Percentiles rank a stretch among this genome's conserved stretches.
Conservation (phyloP, 2,329 filamentous ascomycete genomes). For the Paraphoma sp. region DNA sequence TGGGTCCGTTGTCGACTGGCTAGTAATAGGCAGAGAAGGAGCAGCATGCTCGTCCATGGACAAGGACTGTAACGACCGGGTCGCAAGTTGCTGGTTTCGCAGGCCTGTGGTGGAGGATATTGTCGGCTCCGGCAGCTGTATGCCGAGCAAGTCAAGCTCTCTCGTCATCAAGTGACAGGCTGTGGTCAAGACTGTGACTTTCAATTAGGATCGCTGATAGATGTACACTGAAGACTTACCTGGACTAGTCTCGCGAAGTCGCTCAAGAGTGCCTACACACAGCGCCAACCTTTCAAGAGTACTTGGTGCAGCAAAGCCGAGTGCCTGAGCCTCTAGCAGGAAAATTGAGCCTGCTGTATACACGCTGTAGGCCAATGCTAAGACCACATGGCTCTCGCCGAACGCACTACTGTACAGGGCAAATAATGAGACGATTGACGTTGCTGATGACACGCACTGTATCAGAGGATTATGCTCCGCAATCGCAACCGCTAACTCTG, state of each 20-base stretch:
- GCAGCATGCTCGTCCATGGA: not conserved
- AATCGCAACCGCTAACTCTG: constrained; percentile 1
- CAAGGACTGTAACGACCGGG: not conserved
- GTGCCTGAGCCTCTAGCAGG: constrained; percentile 13
- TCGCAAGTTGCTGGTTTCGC: not conserved
- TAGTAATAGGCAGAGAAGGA: not conserved
- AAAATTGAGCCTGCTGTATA: constrained; percentile 17
- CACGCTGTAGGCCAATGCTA: constrained; percentile 14
- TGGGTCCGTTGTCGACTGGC: not conserved
- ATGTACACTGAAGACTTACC: not conserved
- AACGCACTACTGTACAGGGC: constrained; percentile 12
- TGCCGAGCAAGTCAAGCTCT: constrained; percentile 8
- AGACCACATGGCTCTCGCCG: constrained; percentile 12
- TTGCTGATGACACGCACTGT: constrained; percentile 16
- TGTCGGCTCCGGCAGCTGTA: not conserved
- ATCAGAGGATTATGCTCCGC: constrained; percentile 13
- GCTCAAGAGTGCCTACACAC: constrained; percentile 5
- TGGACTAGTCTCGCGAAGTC: constrained; percentile 7
- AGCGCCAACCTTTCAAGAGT: constrained; percentile 8
- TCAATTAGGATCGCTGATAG: not conserved
- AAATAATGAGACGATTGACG: constrained; percentile 14
- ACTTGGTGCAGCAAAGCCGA: constrained; percentile 6
- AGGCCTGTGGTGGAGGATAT: not conserved
- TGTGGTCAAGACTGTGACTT: constrained; percentile 5
- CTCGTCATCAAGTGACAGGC: constrained; percentile 4